Percentiles rank a stretch among this genome's conserved stretches.
Evolutionary conservation across 805 yeast genomes (phyloP).

Genomic region (Yamadazyma laniorum): DNA sequence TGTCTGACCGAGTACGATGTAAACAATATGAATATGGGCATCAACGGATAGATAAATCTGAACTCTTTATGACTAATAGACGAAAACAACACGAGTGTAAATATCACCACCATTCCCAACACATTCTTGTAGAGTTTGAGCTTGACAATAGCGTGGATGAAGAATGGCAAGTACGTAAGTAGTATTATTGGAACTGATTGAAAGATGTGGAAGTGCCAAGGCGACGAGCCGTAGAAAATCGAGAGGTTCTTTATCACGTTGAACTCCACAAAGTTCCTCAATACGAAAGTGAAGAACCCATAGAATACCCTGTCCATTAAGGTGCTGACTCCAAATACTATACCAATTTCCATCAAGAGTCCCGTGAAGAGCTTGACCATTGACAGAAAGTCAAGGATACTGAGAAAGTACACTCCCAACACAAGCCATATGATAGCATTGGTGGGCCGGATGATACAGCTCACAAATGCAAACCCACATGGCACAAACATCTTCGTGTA

Average conservation of each 20-base stretch:
- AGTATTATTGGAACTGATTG: slow-evolving; percentile 82
- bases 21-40: slow-evolving; percentile 65
- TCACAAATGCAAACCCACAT: slow-evolving; percentile 52
- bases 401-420: slow-evolving; percentile 43
- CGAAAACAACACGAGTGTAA: slow-evolving; percentile 60
- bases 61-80: slow-evolving; percentile 82
- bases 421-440: slow-evolving; percentile 74
- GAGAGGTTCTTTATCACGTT: slow-evolving; percentile 74
- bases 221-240: slow-evolving; percentile 79
- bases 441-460: slow-evolving; percentile 82
- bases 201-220: slow-evolving; percentile 78
- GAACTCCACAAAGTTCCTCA: slow-evolving; percentile 69
- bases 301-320: slow-evolving; percentile 62
- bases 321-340: slow-evolving; percentile 32
- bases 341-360: slow-evolving; percentile 18
- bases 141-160: slow-evolving; percentile 26
- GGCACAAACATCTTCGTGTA: slow-evolving; percentile 22
- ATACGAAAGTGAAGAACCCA: slow-evolving; percentile 55
- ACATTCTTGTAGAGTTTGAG: slow-evolving; percentile 13
- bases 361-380: slow-evolving; percentile 16
- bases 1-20: slow-evolving; percentile 41
- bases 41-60: slow-evolving; percentile 81
- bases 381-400: not conserved
- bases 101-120: slow-evolving; percentile 25
- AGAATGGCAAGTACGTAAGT: slow-evolving; percentile 64